A percentile compares a stretch with the other conserved stretches of the same genome.
phyloP scores from a whole-genome alignment of 2,329 filamentous ascomycete species.

The Trichoderma endophyticum region DNA sequence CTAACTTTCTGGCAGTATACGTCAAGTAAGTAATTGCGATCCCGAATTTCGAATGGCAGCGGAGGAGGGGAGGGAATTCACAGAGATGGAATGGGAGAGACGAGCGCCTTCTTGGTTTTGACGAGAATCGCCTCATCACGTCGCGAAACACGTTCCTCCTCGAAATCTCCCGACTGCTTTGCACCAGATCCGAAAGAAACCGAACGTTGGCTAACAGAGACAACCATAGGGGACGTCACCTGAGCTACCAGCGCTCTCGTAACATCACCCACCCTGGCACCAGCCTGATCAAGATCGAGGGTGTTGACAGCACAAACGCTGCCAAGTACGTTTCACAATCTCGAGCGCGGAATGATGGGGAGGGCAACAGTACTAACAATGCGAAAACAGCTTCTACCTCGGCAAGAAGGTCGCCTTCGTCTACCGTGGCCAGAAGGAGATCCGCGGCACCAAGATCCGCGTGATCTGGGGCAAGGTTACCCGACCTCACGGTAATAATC shows the following conservation, averaged over 20 bases:
- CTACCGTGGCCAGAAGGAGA: slow-evolving; percentile 92
- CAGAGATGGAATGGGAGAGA: not conserved
- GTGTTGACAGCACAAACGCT: slow-evolving; percentile 84
- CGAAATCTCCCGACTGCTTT: slow-evolving; percentile 5
- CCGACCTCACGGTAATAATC: slow-evolving; percentile 77
- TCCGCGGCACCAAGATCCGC: slow-evolving; percentile 96
- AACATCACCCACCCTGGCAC: slow-evolving; percentile 86
- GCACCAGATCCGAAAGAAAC: not conserved
- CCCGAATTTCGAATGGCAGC: slow-evolving; percentile 12
- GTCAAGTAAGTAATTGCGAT: slow-evolving; percentile 69
- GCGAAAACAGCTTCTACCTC: slow-evolving; percentile 74
- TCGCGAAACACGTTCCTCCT: not conserved
- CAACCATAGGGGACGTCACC: slow-evolving; percentile 79
- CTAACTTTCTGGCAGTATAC: slow-evolving; percentile 63
- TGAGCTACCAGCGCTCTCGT: slow-evolving; percentile 96
- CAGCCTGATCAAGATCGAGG: slow-evolving; percentile 97
- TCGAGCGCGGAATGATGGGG: not conserved
- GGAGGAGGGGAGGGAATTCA: not conserved
- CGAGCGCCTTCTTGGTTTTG: not conserved
- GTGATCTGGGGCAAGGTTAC: slow-evolving; percentile 99
- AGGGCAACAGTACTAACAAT: slow-evolving; percentile 25
- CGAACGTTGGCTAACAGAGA: slow-evolving; percentile 32
- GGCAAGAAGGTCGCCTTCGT: slow-evolving; percentile 99
- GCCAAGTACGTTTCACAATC: slow-evolving; percentile 64
- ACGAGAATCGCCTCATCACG: not conserved